Evolutionary conservation across 768 basidiomycete species (phyloP), one percentile per base, ranked within the genome.

Genomic region (Boletus rufocinnamomeus): DNA sequence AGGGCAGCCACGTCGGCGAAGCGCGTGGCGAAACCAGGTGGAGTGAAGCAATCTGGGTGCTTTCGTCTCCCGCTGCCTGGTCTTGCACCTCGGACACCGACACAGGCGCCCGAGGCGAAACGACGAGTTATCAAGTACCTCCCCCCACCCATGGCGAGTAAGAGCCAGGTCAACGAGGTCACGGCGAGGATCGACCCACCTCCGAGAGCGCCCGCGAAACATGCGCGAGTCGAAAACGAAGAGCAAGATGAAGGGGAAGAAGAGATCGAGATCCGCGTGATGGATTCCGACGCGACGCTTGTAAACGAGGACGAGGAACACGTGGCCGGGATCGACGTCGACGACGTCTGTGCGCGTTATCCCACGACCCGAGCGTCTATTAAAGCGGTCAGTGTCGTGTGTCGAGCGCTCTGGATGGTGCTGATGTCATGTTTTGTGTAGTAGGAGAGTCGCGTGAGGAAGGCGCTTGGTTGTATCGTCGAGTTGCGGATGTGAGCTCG

Each of bases 261-360:
- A 2, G 61, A 51, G 27, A 30, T 43, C 9, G 64, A 53, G 13
- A 44, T 59, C 2, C 41, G 9, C 9, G 23, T 57, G 27, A 56
- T 66, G 50, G 72, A 64, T 50, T 72, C 71, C 2, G 71, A 73
- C 21, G 27, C 51, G 59, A 72, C 72, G 2, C 72, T 72, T 32
- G 69, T 74, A 38, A 62, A 64, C 50, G 65, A 67, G 17, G 66
- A 67, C 47, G 64, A 63, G 4, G 59, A 57, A 6, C 50, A 58
- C 6, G 50, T 63, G 40, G 49, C 10, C 1, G 21, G 48, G 32
- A 34, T 60, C 54, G 62, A 72, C 46, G 25, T 66, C 7, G 64
- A 66, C 38, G 64, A 60, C 7, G 48, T 74, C 16, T 55, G 60
- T 34, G 37, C 5, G 32, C 64, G 44, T 14, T 74, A 72, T 34